Evolutionary conservation across 345 rosid genomes (phyloP), one percentile per base, ranked within the genome.

Genomic region (Euphorbia peplus): DNA sequence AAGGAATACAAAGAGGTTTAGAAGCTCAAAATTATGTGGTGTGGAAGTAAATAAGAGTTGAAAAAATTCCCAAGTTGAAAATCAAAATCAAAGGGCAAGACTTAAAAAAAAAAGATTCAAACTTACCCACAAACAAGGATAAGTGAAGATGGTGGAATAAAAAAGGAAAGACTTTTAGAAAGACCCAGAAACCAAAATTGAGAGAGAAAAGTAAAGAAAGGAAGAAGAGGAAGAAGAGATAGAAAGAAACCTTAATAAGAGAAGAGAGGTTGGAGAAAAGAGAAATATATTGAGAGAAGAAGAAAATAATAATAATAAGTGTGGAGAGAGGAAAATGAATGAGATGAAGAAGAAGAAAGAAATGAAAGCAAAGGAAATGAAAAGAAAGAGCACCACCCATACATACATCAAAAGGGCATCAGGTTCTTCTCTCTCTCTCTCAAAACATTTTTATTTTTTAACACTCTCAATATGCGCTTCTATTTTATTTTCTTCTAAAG

Each of bases 371-470:
- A 46, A 12, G n/a, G n/a, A n/a, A n/a, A n/a, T n/a, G 59, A 71
- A 71, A 69, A 46, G 72, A 77, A 66, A 77, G 79, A 83, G 75
- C 82, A 83, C 85, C 88, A 84, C 85, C 85, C 91, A 87, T 86
- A 83, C 73, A 65, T 80, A 75, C 91, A 83, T 87, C 87, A 84
- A 78, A 78, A 81, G 78, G 81, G 87, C 81, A 87, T 81, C 88
- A 71, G 82, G 83, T 80, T 82, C 87, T 69, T 50, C 28, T 67
- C 71, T 29, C 76, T 41, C 60, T 60, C 79, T 76, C 73, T 52
- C 64, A 70, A n/a, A n/a, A n/a, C n/a, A 61, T 29, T 64, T 61
- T 6, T 32, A 5, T 39, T 5, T 39, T 39, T 39, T 39, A 39
- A 39, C 42, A 39, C 42, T 76, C 46, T 72, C 75, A 77, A 81